A percentile compares a stretch with the other conserved stretches of the same genome.
Evolutionary conservation across 2,329 filamentous ascomycete genomes (phyloP).

Genomic region (Talaromyces sp.): DNA sequence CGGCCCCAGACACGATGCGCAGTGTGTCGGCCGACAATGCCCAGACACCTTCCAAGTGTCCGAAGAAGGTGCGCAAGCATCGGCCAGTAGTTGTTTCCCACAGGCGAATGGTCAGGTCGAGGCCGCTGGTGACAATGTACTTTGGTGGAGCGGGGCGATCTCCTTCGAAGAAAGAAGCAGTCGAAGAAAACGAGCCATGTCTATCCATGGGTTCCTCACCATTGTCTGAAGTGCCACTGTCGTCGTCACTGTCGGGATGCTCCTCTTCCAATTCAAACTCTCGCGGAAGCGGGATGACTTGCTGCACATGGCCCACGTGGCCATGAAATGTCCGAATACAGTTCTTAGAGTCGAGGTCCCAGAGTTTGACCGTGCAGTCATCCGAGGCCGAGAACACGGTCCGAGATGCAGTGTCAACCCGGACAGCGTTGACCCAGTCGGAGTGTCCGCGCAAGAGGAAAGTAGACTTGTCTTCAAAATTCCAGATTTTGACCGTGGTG

Average conservation of each 20-base stretch:
- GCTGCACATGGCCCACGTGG: slow-evolving; percentile 92
- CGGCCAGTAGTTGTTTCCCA: slow-evolving; percentile 83
- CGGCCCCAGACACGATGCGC: slow-evolving; percentile 79
- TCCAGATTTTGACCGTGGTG: slow-evolving; percentile 85
- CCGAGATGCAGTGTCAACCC: slow-evolving; percentile 72
- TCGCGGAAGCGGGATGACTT: slow-evolving; percentile 74
- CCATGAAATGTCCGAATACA: slow-evolving; percentile 76
- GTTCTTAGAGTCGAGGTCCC: slow-evolving; percentile 80
- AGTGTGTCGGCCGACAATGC: slow-evolving; percentile 82
- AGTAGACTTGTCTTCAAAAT: slow-evolving; percentile 76
- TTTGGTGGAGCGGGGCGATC: slow-evolving; percentile 69
- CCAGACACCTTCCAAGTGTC: slow-evolving; percentile 95
- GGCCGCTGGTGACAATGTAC: slow-evolving; percentile 88
- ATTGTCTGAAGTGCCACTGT: slow-evolving; percentile 38
- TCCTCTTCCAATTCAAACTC: slow-evolving; percentile 91
- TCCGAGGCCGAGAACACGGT: slow-evolving; percentile 92
- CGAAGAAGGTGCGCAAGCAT: slow-evolving; percentile 89
- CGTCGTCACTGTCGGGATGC: slow-evolving; percentile 54
- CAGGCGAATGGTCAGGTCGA: slow-evolving; percentile 85
- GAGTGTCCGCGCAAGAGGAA: slow-evolving; percentile 77
- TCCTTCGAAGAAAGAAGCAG: slow-evolving; percentile 54
- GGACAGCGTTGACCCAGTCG: slow-evolving; percentile 97
- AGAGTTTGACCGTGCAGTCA: slow-evolving; percentile 83
- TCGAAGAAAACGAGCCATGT: slow-evolving; percentile 27
- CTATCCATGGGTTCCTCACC: slow-evolving; percentile 22